Base-by-base conservation (phyloP, 495 filamentous ascomycete genomes). In the Apodospora peruviana region DNA sequence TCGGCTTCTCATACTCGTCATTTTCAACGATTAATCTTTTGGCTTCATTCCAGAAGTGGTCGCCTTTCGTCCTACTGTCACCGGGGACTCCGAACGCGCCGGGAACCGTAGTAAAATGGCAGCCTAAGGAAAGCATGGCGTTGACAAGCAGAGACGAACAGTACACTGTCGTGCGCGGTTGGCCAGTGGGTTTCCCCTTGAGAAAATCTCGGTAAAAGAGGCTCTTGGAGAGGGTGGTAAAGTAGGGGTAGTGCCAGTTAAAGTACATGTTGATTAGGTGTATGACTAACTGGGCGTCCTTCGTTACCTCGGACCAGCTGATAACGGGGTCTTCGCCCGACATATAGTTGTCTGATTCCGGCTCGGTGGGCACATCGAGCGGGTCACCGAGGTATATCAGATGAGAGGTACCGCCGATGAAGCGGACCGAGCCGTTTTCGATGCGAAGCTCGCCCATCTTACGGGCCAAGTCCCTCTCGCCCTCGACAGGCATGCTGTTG, bases 231-330 rank as follows among this genome's bases (percentile, higher is more conserved):
- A 97, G 77, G 0, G 87, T 91, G 10, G 89, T 91, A 69, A 98
- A 98, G 66, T 90, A 97, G 10, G 91, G 85, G 63, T 97, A 98
- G 58, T 98, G 93, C 90, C 93, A 98, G 23, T 85, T 86, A 68
- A 97, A 96, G 68, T 98, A 98, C 88, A 96, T 91, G 49, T 87
- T 91, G 57, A 98, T 79, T 10, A 98, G 79, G 70, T 97, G 94
- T 12, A 80, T 78, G 52, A 97, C 80, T 9, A 96, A 71, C 16
- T 84, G 80, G 16, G 82, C 68, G 62, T 97, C 86, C 37, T 80
- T 74, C 8, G 91, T 96, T 18, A 95, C 91, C 29, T 72, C 75
- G 2, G 93, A 95, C 93, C 93, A 98, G 44, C 83, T 88, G 10
- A 78, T 81, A 21, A 91, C 73, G 5, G 89, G 82, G 43, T 87